phyloP scores from a whole-genome alignment of 257 asterid genomes.

The Nicotiana paniculata region DNA sequence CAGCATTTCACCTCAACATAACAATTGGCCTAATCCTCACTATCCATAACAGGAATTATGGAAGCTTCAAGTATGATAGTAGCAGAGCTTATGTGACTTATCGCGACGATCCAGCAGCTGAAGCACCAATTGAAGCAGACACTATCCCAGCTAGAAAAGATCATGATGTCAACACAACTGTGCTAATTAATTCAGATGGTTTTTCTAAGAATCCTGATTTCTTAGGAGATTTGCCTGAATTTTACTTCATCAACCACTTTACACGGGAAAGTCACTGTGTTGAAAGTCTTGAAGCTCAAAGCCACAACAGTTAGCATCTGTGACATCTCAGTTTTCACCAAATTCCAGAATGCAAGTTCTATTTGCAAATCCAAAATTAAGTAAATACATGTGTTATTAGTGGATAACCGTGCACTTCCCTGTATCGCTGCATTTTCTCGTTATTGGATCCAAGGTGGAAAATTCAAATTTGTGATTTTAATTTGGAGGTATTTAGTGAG shows the following conservation, averaged over 20 bases:
- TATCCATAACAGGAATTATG: slow-evolving; percentile 41
- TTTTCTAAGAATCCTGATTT: slow-evolving; percentile 22
- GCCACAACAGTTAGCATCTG: slow-evolving; percentile 36
- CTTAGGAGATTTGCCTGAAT: slow-evolving; percentile 33
- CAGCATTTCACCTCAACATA: slow-evolving; percentile 30
- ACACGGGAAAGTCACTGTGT: slow-evolving; percentile 38
- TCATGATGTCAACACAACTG: slow-evolving; percentile 29
- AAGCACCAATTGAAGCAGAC: slow-evolving; percentile 33
- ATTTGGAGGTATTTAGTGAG: too few relatives aligned
- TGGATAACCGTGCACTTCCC: too few relatives aligned
- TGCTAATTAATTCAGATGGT: slow-evolving; percentile 17
- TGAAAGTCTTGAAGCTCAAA: slow-evolving; percentile 36
- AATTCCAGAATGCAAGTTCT: slow-evolving; percentile 26
- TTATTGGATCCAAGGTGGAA: too few relatives aligned
- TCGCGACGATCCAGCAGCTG: slow-evolving; percentile 29
- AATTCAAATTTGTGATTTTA: too few relatives aligned
- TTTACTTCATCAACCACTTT: slow-evolving; percentile 43
- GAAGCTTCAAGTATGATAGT: slow-evolving; percentile 37
- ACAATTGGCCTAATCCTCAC: slow-evolving; percentile 41
- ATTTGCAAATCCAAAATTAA: slow-evolving; percentile 35
- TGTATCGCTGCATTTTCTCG: too few relatives aligned
- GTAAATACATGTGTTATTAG: neutral
- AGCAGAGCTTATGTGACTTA: slow-evolving; percentile 33
- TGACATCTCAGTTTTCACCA: slow-evolving; percentile 33
- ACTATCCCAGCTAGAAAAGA: slow-evolving; percentile 42